Conservation (phyloP, 768 basidiomycete species). For the Obba rivulosa region DNA sequence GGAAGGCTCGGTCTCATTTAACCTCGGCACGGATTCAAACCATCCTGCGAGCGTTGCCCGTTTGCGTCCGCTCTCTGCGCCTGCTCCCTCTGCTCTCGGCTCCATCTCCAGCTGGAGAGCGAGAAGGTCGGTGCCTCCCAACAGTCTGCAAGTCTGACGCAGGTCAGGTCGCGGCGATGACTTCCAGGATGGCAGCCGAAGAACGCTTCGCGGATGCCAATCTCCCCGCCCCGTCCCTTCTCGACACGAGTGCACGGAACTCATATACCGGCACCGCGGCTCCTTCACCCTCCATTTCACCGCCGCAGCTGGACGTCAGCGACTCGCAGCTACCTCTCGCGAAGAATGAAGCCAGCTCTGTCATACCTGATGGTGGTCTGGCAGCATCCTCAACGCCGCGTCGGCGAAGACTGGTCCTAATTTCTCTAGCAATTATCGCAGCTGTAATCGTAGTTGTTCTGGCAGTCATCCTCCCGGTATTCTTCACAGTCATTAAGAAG, state of each 20-base stretch:
- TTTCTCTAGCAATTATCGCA: slow-evolving; percentile 6
- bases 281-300: slow-evolving; percentile 9
- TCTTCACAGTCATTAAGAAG: slow-evolving; percentile 18
- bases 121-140: too few species aligned
- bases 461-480: slow-evolving; percentile 21
- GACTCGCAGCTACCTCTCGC: slow-evolving; percentile 3
- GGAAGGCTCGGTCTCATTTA: too few species aligned
- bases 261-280: slow-evolving; percentile 12
- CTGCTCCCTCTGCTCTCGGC: too few species aligned
- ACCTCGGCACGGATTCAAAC: too few species aligned
- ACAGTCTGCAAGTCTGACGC: too few species aligned
- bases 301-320: slow-evolving; percentile 8
- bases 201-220: too few species aligned
- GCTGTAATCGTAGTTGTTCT: slow-evolving; percentile 21
- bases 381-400: neutral
- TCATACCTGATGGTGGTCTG: too few species aligned
- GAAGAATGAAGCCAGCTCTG: neutral
- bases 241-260: slow-evolving; percentile 12
- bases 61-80: too few species aligned
- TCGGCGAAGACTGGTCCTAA: slow-evolving; percentile 6
- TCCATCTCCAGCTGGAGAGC: too few species aligned
- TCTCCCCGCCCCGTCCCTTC: slow-evolving; percentile 1
- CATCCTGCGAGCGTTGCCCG: too few species aligned
- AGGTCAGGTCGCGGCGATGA: too few species aligned
- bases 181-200: too few species aligned